phyloP scores from a whole-genome alignment of 2,329 filamentous ascomycete genomes.

The Huntiella abstrusa region DNA sequence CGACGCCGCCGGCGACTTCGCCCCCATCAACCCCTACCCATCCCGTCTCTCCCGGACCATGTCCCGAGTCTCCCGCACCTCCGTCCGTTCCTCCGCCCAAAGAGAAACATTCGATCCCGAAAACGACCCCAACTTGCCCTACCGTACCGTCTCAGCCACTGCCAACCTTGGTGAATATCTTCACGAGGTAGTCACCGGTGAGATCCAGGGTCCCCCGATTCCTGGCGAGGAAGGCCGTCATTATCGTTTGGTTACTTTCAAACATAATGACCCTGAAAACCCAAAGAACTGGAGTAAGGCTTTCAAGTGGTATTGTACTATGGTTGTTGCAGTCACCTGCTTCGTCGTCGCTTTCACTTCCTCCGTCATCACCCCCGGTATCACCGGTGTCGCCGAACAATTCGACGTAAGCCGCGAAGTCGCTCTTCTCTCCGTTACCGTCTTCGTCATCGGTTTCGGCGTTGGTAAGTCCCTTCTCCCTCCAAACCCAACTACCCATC shows the following conservation, averaged over 20 bases:
- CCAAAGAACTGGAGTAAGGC: slow-evolving; percentile 71
- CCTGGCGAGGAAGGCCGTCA: slow-evolving; percentile 13
- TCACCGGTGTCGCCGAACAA: slow-evolving; percentile 40
- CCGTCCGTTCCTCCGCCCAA: slow-evolving; percentile 11
- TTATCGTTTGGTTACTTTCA: slow-evolving; percentile 45
- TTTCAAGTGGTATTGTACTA: slow-evolving; percentile 69
- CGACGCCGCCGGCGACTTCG: slow-evolving; percentile 2
- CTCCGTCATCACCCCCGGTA: slow-evolving; percentile 60
- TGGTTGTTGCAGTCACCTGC: slow-evolving; percentile 61
- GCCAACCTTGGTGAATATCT: slow-evolving; percentile 51
- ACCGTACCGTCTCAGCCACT: slow-evolving; percentile 39
- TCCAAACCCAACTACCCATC: background rate
- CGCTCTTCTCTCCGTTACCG: slow-evolving; percentile 48
- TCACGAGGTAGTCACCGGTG: slow-evolving; percentile 39
- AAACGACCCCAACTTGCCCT: slow-evolving; percentile 40
- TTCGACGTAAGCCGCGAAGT: slow-evolving; percentile 57
- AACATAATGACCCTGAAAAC: slow-evolving; percentile 51
- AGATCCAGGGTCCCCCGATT: slow-evolving; percentile 30
- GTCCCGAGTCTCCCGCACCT: slow-evolving; percentile 14
- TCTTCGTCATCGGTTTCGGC: slow-evolving; percentile 71
- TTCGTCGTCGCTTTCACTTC: slow-evolving; percentile 56
- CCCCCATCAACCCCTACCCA: slow-evolving; percentile 5
- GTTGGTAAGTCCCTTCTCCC: slow-evolving; percentile 31
- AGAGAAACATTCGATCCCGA: slow-evolving; percentile 23
- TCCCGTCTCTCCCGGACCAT: slow-evolving; percentile 9